A percentile compares a stretch with the other conserved stretches of the same genome.
Evolutionary conservation across 1,284 basidiomycete genomes (phyloP).

Genomic region (Abortiporus biennis): DNA sequence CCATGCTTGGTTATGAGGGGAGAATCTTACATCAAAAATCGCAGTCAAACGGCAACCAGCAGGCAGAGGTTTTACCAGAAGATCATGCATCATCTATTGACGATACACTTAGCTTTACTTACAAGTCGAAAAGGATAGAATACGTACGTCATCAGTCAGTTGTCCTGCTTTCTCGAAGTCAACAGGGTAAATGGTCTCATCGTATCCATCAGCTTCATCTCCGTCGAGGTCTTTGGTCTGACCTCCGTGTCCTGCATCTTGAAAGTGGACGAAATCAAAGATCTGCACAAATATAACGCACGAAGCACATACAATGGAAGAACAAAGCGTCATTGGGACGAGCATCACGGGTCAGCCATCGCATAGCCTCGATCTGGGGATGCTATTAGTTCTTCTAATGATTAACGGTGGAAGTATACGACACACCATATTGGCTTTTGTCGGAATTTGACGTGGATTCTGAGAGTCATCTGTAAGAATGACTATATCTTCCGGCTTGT

Average conservation of each 20-base stretch:
- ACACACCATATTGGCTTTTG: conserved; percentile 72
- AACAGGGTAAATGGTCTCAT: conserved; percentile 84
- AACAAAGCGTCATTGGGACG: conserved; percentile 83
- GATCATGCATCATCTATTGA: conserved; percentile 57
- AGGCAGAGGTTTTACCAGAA: conserved; percentile 73
- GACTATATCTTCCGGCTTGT: conserved; percentile 81
- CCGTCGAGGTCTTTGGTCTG: conserved; percentile 73
- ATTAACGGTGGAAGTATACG: background rate
- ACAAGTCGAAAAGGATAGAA: background rate
- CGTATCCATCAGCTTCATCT: conserved; percentile 59
- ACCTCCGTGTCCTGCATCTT: conserved; percentile 78
- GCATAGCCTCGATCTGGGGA: conserved; percentile 70
- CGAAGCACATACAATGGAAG: conserved; percentile 71
- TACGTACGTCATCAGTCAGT: conserved; percentile 79
- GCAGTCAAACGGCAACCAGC: conserved; percentile 83
- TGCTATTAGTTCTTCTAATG: background rate
- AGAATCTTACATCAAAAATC: conserved; percentile 70
- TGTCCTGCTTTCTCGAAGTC: conserved; percentile 70
- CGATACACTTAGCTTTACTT: conserved; percentile 3
- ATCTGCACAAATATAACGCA: background rate
- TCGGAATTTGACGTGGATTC: conserved; percentile 65
- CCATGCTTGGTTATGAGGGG: conserved; percentile 11
- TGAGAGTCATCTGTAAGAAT: conserved; percentile 73
- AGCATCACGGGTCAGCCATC: conserved; percentile 83
- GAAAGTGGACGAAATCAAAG: conserved; percentile 3